These are phyloP conservation scores for Parachaetomium inaequale DNA, from an alignment of 495 filamentous ascomycete species.

Conservation along the genomic window DNA sequence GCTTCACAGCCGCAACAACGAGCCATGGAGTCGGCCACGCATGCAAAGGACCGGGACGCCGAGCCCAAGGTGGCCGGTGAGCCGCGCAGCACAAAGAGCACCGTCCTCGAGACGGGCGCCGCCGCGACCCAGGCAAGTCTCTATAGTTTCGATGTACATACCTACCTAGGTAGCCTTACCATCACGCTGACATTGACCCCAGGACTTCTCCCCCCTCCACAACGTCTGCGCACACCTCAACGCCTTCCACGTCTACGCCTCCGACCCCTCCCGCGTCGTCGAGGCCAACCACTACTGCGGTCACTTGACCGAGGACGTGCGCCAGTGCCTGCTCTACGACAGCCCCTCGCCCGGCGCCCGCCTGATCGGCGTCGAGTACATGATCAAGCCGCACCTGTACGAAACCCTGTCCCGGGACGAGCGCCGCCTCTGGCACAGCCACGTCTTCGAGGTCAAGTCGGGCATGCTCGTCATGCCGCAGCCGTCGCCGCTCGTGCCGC, in stretches of 20 bases:
- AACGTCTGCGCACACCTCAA: constrained; percentile 80
- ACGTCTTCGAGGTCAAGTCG: constrained; percentile 83
- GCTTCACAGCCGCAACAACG: not conserved
- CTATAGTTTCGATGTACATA: too few relatives aligned
- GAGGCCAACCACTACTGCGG: constrained; percentile 86
- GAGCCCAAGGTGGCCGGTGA: constrained; percentile 45
- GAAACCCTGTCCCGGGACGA: constrained; percentile 60
- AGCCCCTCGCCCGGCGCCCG: constrained; percentile 59
- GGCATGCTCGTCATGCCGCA: constrained; percentile 84
- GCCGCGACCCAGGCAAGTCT: constrained; percentile 50
- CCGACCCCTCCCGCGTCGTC: constrained; percentile 62
- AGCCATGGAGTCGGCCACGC: constrained; percentile 13
- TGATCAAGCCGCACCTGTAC: constrained; percentile 74
- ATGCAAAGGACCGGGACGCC: constrained; percentile 18
- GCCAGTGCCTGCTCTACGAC: constrained; percentile 88
- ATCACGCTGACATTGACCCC: constrained; percentile 14
- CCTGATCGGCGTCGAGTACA: constrained; percentile 87
- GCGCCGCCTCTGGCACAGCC: constrained; percentile 71
- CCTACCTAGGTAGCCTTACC: too few relatives aligned
- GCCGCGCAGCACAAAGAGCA: constrained; percentile 52
- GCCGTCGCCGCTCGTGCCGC: constrained; percentile 48
- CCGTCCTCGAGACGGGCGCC: constrained; percentile 64
- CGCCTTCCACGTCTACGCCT: constrained; percentile 78
- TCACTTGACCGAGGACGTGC: constrained; percentile 64
- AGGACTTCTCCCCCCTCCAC: constrained; percentile 70